A percentile compares a stretch with the other conserved stretches of the same genome.
Conservation (phyloP, 2,329 filamentous ascomycete genomes). For the Venturia nashicola region DNA sequence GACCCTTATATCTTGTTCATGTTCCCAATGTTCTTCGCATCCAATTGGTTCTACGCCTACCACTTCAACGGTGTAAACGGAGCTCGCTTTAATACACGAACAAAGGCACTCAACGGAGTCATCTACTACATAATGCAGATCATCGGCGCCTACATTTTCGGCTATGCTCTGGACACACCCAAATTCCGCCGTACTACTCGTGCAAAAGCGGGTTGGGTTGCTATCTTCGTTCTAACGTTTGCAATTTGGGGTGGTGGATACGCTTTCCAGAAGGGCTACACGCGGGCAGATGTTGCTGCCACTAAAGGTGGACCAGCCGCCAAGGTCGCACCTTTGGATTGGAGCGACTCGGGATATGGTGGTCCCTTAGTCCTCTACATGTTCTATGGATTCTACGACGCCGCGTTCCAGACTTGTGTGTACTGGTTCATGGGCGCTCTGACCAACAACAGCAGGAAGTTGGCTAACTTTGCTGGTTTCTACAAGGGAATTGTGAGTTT, state of each 20-base stretch:
- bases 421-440: constrained; percentile 97
- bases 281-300: constrained; percentile 22
- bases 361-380: constrained; percentile 83
- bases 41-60: constrained; percentile 72
- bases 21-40: constrained; percentile 72
- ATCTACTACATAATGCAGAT: constrained; percentile 77
- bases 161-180: constrained; percentile 52
- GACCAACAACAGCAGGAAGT: constrained; percentile 82
- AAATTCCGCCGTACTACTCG: constrained; percentile 50
- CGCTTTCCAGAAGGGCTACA: constrained; percentile 57
- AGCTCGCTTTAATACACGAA: constrained; percentile 60
- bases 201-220: constrained; percentile 50
- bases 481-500: constrained; percentile 59
- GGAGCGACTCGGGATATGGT: constrained; percentile 53
- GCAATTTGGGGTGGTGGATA: constrained; percentile 75
- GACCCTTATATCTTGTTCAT: constrained; percentile 64
- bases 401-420: constrained; percentile 76
- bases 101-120: constrained; percentile 62
- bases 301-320: constrained; percentile 14
- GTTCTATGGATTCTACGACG: constrained; percentile 83
- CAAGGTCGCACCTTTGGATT: constrained; percentile 37
- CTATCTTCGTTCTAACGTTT: constrained; percentile 60
- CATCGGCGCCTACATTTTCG: constrained; percentile 60
- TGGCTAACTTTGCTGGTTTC: constrained; percentile 83
- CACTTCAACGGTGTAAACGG: constrained; percentile 65